A percentile compares a stretch with the other conserved stretches of the same genome.
phyloP scores from a whole-genome alignment of 495 filamentous ascomycete species.

The Aspergillus funiculosus region DNA sequence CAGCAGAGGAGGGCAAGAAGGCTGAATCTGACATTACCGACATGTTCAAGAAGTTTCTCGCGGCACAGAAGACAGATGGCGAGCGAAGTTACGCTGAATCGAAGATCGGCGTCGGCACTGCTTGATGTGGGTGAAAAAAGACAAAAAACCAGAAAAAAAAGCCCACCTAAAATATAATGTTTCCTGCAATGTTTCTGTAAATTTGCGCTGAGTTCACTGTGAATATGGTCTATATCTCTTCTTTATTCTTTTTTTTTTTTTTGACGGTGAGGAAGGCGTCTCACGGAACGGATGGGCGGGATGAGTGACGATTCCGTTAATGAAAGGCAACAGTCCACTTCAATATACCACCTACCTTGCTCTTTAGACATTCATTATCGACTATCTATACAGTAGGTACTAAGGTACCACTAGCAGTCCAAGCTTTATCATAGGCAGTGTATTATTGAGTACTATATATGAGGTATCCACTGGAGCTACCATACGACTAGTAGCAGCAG shows the following conservation, averaged over 20 bases:
- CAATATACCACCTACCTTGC: not conserved
- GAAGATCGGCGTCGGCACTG: conserved; percentile 38
- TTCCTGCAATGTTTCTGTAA: not conserved
- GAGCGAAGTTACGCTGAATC: conserved; percentile 35
- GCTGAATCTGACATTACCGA: conserved; percentile 42
- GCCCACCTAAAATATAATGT: no score
- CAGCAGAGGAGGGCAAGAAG: conserved; percentile 30
- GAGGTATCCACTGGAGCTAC: no score
- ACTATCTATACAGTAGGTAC: no score
- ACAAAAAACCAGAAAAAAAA: not conserved
- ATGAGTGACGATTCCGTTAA: conserved; percentile 18
- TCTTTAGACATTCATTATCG: not conserved
- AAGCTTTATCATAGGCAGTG: no score
- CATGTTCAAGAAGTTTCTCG: conserved; percentile 47
- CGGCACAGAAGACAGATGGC: conserved; percentile 31
- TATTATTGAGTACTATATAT: no score
- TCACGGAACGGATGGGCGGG: conserved; percentile 15
- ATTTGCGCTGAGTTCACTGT: conserved; percentile 10
- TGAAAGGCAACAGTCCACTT: conserved; percentile 1
- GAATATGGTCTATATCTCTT: conserved; percentile 10
- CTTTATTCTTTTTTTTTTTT: not conserved
- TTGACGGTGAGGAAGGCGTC: conserved; percentile 15
- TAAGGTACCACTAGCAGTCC: no score
- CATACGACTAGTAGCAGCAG: no score
- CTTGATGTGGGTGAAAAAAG: conserved; percentile 1